These are phyloP conservation scores for Dendrothele bispora DNA, from an alignment of 768 basidiomycete genomes.

Conservation along the genomic window DNA sequence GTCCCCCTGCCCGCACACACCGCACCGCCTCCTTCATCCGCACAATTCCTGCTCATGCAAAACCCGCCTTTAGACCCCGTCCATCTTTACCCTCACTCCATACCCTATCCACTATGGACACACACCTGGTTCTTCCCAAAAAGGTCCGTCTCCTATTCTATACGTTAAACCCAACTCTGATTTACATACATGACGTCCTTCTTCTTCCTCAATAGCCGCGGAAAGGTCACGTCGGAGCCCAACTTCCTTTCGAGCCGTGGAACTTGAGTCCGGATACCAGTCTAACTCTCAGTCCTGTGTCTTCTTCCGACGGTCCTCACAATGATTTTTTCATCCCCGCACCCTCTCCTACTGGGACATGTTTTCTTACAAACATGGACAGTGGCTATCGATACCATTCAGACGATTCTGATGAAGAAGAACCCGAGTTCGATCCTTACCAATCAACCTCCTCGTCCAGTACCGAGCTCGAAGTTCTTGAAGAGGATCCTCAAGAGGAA, in stretches of 20 bases:
- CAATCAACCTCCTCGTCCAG: no score
- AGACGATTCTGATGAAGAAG: no score
- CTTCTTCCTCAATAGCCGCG: slow-evolving; percentile 43
- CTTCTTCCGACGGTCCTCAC: no score
- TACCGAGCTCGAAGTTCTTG: no score
- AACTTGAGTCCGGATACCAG: slow-evolving; percentile 25
- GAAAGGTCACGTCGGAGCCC: slow-evolving; percentile 52
- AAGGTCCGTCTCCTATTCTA: slow-evolving; percentile 38
- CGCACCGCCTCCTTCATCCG: slow-evolving; percentile 15
- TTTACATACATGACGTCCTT: slow-evolving; percentile 3
- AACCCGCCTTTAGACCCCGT: slow-evolving; percentile 46
- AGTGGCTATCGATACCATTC: no score
- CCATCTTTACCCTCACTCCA: slow-evolving; percentile 54
- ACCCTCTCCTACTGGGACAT: no score
- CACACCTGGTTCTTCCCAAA: slow-evolving; percentile 40
- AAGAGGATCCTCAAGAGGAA: no score
- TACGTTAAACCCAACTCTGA: slow-evolving; percentile 2
- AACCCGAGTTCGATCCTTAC: no score
- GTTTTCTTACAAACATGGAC: no score
- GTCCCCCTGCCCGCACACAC: slow-evolving; percentile 8
- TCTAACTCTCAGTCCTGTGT: no score
- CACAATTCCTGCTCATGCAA: slow-evolving; percentile 24
- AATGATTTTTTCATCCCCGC: no score
- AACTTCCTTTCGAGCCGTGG: slow-evolving; percentile 57
- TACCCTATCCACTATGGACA: slow-evolving; percentile 50